phyloP scores from a whole-genome alignment of 495 filamentous ascomycete species.

The Trichoderma erinaceum region DNA sequence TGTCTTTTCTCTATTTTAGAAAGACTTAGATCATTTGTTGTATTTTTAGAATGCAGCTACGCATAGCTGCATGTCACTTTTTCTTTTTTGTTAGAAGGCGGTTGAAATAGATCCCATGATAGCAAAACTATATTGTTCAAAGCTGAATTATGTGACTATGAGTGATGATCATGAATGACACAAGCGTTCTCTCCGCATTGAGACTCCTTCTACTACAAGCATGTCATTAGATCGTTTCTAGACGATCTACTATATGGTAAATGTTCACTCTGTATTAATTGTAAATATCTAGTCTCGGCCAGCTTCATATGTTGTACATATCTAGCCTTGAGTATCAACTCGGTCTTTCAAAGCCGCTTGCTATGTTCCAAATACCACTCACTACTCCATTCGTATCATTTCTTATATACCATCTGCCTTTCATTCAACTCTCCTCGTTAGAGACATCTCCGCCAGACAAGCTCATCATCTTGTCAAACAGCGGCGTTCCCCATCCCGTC shows the following conservation, averaged over 20 bases:
- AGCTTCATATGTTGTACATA: too few species aligned
- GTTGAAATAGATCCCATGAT: constrained; percentile 1
- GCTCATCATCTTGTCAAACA: constrained; percentile 24
- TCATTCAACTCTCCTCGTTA: not conserved
- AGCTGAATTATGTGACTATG: not conserved
- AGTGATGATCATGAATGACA: not conserved
- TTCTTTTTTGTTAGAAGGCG: not conserved
- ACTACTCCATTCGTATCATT: too few species aligned
- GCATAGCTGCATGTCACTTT: not conserved
- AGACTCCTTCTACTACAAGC: too few species aligned
- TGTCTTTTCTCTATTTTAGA: constrained; percentile 3
- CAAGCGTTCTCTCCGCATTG: too few species aligned
- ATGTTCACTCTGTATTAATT: too few species aligned
- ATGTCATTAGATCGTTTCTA: too few species aligned
- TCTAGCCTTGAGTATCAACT: too few species aligned
- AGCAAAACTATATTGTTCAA: not conserved
- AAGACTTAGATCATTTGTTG: not conserved
- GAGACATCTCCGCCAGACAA: not conserved
- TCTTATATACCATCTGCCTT: too few species aligned
- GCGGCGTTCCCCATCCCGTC: constrained; percentile 31
- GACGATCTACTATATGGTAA: too few species aligned
- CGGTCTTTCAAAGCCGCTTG: too few species aligned
- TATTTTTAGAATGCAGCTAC: not conserved
- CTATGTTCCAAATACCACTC: too few species aligned
- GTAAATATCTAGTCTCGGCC: too few species aligned